Evolutionary conservation across 1,284 basidiomycete genomes (phyloP), one percentile per base, ranked within the genome.

Genomic region (Ustilago loliicola): DNA sequence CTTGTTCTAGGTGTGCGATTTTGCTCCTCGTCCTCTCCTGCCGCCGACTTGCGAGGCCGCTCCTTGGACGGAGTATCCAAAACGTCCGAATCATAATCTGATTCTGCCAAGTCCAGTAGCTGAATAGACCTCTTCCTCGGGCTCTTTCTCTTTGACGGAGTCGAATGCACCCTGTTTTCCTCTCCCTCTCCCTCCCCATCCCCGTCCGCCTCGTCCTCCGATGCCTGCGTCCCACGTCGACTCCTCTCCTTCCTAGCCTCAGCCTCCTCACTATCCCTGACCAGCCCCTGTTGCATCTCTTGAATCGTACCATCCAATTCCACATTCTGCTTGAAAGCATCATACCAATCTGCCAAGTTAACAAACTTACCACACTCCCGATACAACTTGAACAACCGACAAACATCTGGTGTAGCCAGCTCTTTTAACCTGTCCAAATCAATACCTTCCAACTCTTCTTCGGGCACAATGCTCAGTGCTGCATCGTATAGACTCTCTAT

Each of bases 261-360:
- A 45, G 42, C 42, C n/a, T 34, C 53, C 34, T 51, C 47, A 2
- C 27, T 8, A 17, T 66, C 54, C 10, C 36, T 27, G 1, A 21
- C 11, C 7, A 65, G 19, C 52, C 63, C 59, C 38, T 54, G 25
- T 15, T 59, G 55, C 2, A 56, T 61, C 21, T 38, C 19, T 9
- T 66, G 32, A 2, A 63, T 13, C 2, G 38, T 48, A 25, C 53
- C 51, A 45, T 75, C 67, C 47, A 57, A 36, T 30, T 79, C 72
- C 13, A 83, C 59, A 21, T 62, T 69, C 59, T 82, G 76, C 55
- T 70, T 64, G 66, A 84, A 85, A 1, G 82, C 82, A 19, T 81
- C 78, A 57, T 61, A 83, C 84, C 84, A 85, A 55, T 85, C 83
- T 2, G 80, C 80, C 6, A 85, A 61, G 32, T 84, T 85, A 61